Evolutionary conservation across 768 basidiomycete genomes (phyloP).

Genomic region (Tephrocybe sp.): DNA sequence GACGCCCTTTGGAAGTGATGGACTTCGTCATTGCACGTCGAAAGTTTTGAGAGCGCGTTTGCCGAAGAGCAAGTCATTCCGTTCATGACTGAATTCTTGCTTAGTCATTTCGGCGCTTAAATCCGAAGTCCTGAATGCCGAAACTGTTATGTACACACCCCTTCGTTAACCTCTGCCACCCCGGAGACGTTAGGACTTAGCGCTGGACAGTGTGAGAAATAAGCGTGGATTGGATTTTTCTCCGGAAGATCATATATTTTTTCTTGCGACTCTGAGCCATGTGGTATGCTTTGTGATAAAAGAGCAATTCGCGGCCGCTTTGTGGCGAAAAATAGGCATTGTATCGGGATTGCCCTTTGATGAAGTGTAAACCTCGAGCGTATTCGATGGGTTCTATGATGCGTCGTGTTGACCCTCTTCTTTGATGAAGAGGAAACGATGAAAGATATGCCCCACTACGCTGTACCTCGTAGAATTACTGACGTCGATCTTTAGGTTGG

Average conservation of each 20-base stretch:
- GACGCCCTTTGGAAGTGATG: constrained; percentile 20
- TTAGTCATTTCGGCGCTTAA: constrained; percentile 19
- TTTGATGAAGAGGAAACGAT: neutral
- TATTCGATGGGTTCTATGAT: constrained; percentile 9
- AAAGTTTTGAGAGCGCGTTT: neutral
- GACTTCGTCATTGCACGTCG: constrained; percentile 23
- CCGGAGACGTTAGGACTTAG: too few relatives aligned
- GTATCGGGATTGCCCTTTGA: constrained; percentile 8
- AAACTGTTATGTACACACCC: too few relatives aligned
- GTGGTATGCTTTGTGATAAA: neutral
- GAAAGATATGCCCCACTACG: neutral
- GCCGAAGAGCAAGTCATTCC: neutral
- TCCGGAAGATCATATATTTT: neutral
- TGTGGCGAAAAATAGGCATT: constrained; percentile 8
- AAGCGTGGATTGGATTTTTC: too few relatives aligned
- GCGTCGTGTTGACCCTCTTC: neutral
- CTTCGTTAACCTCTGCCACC: too few relatives aligned
- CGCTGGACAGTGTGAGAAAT: too few relatives aligned
- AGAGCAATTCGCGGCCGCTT: neutral
- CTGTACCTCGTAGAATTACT: neutral
- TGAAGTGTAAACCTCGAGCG: constrained; percentile 5
- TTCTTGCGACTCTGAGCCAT: too few relatives aligned
- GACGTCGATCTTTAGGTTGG: constrained; percentile 31
- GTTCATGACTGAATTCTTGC: constrained; percentile 4
- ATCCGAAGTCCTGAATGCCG: constrained; percentile 14